phyloP scores from a whole-genome alignment of 441 rosid species.

The Populus trichocarpa region DNA sequence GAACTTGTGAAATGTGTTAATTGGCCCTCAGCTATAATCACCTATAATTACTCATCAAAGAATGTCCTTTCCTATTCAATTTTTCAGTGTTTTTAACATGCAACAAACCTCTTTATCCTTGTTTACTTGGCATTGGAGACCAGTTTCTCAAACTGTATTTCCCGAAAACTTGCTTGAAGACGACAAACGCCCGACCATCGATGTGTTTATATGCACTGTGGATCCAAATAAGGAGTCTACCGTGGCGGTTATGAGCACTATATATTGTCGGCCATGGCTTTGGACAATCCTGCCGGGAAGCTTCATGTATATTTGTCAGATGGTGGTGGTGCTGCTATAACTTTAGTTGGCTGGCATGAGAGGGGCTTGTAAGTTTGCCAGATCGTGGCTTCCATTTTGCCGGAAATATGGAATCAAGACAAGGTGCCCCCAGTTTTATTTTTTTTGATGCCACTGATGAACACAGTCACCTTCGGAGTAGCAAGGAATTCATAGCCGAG shows the following conservation, averaged over 20 bases:
- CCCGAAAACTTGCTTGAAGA: conserved; percentile 30
- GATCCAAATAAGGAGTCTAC: conserved; percentile 42
- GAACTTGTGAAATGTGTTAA: too few species aligned
- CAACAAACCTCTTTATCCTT: too few species aligned
- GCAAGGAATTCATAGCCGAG: conserved; percentile 12
- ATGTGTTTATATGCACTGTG: conserved; percentile 34
- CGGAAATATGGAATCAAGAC: conserved; percentile 28
- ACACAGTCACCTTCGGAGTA: too few species aligned
- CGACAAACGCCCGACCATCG: conserved; percentile 25
- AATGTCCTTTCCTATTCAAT: too few species aligned
- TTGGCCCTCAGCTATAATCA: too few species aligned
- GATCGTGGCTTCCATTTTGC: conserved; percentile 44
- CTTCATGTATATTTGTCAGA: conserved; percentile 44
- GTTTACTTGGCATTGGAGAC: conserved; percentile 25
- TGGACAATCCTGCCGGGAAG: conserved; percentile 18
- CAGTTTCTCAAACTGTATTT: conserved; percentile 22
- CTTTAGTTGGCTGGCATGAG: conserved; percentile 23
- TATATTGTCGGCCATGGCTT: conserved; percentile 35
- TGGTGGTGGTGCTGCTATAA: conserved; percentile 35
- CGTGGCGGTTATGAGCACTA: conserved; percentile 32
- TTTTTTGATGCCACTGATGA: too few species aligned
- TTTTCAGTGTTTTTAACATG: too few species aligned
- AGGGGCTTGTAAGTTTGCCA: conserved; percentile 39
- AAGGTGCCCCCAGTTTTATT: neutral
- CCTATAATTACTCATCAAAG: too few species aligned